Percentiles rank a stretch among this genome's conserved stretches.
Conservation (phyloP, 2,329 filamentous ascomycete genomes). For the Cordyceps farinosa region DNA sequence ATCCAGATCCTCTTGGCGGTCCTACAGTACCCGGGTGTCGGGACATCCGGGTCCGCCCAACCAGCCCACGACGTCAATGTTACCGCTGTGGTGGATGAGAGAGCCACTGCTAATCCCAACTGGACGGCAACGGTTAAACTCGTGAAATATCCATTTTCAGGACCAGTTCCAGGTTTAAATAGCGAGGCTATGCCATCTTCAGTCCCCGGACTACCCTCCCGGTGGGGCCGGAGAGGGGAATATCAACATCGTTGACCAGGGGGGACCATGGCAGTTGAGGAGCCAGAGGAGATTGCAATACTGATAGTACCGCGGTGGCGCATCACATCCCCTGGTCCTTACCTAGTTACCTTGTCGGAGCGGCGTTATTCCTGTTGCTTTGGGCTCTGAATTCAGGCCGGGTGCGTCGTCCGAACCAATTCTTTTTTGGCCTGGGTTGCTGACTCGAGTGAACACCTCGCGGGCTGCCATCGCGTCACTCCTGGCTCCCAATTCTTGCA, state of each 20-base stretch:
- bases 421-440: not conserved
- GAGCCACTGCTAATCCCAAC: not conserved
- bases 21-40: not conserved
- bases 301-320: too few relatives aligned
- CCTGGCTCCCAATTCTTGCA: too few relatives aligned
- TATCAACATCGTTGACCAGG: not conserved
- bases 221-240: not conserved
- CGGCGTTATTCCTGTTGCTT: not conserved
- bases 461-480: not conserved
- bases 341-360: too few relatives aligned
- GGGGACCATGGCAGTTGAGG: not conserved
- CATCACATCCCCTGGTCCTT: too few relatives aligned
- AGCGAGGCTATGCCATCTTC: not conserved
- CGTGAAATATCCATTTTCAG: not conserved
- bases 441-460: not conserved
- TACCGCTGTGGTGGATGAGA: not conserved
- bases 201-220: not conserved
- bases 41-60: not conserved
- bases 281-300: not conserved
- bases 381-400: constrained; percentile 4
- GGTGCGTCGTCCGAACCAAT: not conserved
- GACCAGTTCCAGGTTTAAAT: not conserved
- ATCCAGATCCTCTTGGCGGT: too few relatives aligned
- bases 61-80: not conserved
- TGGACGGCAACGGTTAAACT: not conserved